phyloP scores from a whole-genome alignment of 108 stramenopile species.

The Cyclotella kingstonii region DNA sequence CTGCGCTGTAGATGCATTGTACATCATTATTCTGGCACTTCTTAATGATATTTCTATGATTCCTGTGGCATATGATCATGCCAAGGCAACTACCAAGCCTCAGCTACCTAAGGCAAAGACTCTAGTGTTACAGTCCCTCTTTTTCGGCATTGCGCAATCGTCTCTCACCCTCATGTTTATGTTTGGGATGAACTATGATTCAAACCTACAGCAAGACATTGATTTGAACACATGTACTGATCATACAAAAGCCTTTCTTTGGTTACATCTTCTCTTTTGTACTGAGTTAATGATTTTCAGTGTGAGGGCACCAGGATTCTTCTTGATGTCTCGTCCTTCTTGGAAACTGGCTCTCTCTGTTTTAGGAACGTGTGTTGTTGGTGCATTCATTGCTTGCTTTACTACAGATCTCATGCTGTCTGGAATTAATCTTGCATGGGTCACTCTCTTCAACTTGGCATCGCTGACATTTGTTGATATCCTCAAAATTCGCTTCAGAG shows the following conservation, averaged over 20 bases:
- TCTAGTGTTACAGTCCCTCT: slow-evolving; percentile 50
- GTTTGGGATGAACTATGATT: slow-evolving; percentile 38
- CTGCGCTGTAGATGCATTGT: slow-evolving; percentile 75
- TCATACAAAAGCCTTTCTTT: slow-evolving; percentile 53
- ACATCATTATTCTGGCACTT: slow-evolving; percentile 79
- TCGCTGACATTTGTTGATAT: slow-evolving; percentile 54
- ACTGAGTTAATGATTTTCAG: slow-evolving; percentile 66
- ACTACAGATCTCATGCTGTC: slow-evolving; percentile 12
- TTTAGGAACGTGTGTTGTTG: slow-evolving; percentile 37
- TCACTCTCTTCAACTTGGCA: slow-evolving; percentile 48
- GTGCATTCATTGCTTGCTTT: slow-evolving; percentile 41
- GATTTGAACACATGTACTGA: slow-evolving; percentile 32
- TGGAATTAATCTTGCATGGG: slow-evolving; percentile 30
- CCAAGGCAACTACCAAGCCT: slow-evolving; percentile 58
- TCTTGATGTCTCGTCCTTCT: slow-evolving; percentile 38
- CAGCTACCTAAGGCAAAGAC: slow-evolving; percentile 46
- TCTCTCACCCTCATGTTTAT: slow-evolving; percentile 55
- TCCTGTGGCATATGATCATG: slow-evolving; percentile 86
- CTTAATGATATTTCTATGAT: slow-evolving; percentile 88
- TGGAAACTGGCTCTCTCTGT: slow-evolving; percentile 47
- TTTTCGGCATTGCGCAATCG: slow-evolving; percentile 60
- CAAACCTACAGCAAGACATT: slow-evolving; percentile 9
- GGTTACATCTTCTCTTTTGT: slow-evolving; percentile 55
- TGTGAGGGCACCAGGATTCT: slow-evolving; percentile 52
- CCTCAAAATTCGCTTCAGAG: slow-evolving; percentile 44